These are phyloP conservation scores for Emmonsiellopsis sp. DNA, from an alignment of 2,329 filamentous ascomycete genomes.

Conservation along the genomic window DNA sequence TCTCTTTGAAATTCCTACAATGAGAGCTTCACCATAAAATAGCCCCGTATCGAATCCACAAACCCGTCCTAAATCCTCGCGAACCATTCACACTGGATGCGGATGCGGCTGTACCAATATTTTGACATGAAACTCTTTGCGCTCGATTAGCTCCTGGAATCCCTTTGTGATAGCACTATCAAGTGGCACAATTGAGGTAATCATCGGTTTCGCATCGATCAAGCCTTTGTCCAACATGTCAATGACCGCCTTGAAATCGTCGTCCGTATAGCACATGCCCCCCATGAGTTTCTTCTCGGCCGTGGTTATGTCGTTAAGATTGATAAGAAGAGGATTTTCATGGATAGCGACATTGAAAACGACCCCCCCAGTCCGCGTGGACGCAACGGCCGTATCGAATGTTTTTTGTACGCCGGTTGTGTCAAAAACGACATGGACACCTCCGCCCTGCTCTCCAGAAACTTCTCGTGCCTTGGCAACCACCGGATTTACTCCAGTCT, in stretches of 20 bases:
- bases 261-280: conserved; percentile 40
- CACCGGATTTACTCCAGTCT: conserved; percentile 33
- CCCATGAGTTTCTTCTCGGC: conserved; percentile 46
- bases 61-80: no score
- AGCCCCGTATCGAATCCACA: no score
- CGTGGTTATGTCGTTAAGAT: conserved; percentile 46
- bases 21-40: no score
- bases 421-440: conserved; percentile 53
- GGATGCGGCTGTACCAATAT: conserved; percentile 39
- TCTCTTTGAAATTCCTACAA: no score
- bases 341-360: conserved; percentile 59
- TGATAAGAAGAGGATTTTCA: conserved; percentile 47
- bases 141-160: conserved; percentile 47
- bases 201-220: conserved; percentile 48
- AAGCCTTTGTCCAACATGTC: conserved; percentile 33
- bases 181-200: conserved; percentile 50
- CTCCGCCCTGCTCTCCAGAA: conserved; percentile 42
- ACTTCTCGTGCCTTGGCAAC: conserved; percentile 38
- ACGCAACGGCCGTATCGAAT: conserved; percentile 37
- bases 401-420: conserved; percentile 51
- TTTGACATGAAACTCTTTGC: conserved; percentile 56
- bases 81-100: no score
- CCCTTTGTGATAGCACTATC: conserved; percentile 50
- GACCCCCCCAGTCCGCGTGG: conserved; percentile 46
- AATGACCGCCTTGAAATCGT: conserved; percentile 52